These are phyloP conservation scores for Backusella tarrabulga DNA, from an alignment of 192 early-diverging fungal species.

Conservation along the genomic window DNA sequence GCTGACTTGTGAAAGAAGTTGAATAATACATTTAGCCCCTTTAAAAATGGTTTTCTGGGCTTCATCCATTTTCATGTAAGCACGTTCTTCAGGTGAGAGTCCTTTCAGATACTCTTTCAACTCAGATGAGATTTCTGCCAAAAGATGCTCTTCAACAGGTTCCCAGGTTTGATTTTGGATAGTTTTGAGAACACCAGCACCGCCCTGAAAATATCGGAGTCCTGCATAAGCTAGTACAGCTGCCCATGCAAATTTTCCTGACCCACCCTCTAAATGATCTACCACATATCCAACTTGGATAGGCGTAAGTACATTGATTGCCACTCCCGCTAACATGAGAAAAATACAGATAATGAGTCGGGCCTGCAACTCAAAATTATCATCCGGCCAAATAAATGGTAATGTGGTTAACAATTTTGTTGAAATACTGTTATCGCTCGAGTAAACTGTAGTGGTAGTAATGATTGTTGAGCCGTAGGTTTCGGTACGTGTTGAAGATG, in stretches of 20 bases:
- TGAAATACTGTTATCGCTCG: conserved; percentile 18
- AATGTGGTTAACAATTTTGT: conserved; percentile 58
- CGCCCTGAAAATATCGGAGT: conserved; percentile 73
- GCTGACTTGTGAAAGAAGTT: conserved; percentile 73
- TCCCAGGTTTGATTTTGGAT: conserved; percentile 86
- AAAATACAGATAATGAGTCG: conserved; percentile 67
- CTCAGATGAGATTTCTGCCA: conserved; percentile 77
- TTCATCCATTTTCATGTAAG: conserved; percentile 92
- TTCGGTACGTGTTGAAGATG: not conserved
- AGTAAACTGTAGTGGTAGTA: conserved; percentile 24
- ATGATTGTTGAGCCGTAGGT: conserved; percentile 11
- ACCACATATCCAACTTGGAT: conserved; percentile 79
- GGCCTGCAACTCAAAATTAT: conserved; percentile 55
- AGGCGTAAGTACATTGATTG: conserved; percentile 85
- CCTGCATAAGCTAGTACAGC: conserved; percentile 58
- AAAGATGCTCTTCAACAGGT: conserved; percentile 87
- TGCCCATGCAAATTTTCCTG: conserved; percentile 34
- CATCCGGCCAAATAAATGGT: conserved; percentile 82
- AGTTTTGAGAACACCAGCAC: conserved; percentile 65
- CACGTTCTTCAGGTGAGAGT: conserved; percentile 88
- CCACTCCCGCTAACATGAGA: conserved; percentile 60
- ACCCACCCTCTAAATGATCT: conserved; percentile 31
- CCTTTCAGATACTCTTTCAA: conserved; percentile 88
- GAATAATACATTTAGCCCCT: conserved; percentile 68
- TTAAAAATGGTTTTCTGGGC: conserved; percentile 85